Conservation (phyloP, 2,329 filamentous ascomycete species). For the Penicillium sp. region DNA sequence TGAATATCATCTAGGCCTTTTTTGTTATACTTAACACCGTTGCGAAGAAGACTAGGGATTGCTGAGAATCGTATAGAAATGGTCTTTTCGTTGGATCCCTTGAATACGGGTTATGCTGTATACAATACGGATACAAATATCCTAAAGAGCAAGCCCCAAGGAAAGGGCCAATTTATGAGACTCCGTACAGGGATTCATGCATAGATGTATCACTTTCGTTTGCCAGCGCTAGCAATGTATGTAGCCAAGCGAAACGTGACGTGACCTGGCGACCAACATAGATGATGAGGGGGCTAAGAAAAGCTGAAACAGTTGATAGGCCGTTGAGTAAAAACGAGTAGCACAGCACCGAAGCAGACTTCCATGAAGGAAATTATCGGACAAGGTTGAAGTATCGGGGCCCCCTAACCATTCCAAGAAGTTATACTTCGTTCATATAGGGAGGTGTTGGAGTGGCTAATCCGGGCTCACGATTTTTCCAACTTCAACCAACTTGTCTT, state of each 20-base stretch:
- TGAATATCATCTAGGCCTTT: background rate
- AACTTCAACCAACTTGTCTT: background rate
- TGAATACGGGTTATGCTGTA: background rate
- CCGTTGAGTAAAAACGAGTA: background rate
- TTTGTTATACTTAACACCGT: fast-evolving
- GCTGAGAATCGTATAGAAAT: background rate
- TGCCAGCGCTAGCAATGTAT: background rate
- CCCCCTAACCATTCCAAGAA: background rate
- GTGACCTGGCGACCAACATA: background rate
- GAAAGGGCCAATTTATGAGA: background rate
- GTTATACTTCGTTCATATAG: background rate
- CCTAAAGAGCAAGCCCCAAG: background rate
- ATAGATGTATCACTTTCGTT: background rate
- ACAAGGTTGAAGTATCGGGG: background rate
- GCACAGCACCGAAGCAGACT: background rate
- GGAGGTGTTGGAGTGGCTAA: background rate
- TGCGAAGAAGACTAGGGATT: background rate
- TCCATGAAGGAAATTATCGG: background rate
- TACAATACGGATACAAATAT: background rate
- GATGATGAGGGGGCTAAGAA: background rate
- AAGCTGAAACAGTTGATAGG: background rate
- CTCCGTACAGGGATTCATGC: background rate
- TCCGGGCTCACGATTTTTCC: too few relatives aligned
- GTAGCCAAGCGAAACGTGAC: background rate
- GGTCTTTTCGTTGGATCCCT: background rate